Evolutionary conservation across 2,329 filamentous ascomycete species (phyloP).

Genomic region (Stromatinia cepivora): DNA sequence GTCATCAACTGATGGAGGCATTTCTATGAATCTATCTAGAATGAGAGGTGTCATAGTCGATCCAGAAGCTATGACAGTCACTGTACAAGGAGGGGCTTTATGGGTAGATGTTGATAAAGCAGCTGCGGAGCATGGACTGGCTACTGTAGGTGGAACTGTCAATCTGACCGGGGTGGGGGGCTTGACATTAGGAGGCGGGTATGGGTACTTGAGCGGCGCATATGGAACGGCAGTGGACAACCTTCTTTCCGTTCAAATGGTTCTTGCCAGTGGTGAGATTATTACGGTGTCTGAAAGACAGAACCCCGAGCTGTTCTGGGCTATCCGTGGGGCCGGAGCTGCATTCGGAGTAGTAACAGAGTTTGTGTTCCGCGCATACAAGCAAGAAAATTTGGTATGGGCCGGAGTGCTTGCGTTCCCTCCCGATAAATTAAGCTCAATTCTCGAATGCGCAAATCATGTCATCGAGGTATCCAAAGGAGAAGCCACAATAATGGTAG

Average conservation of each 20-base stretch:
- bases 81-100: slow-evolving; percentile 26
- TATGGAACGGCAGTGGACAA: slow-evolving; percentile 35
- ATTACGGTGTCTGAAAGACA: slow-evolving; percentile 25
- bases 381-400: slow-evolving; percentile 38
- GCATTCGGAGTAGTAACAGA: neutral
- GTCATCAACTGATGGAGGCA: slow-evolving; percentile 24
- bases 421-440: slow-evolving; percentile 17
- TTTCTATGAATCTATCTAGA: slow-evolving; percentile 21
- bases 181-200: slow-evolving; percentile 39
- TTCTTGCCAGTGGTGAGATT: slow-evolving; percentile 31
- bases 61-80: slow-evolving; percentile 24
- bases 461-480: slow-evolving; percentile 20
- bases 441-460: slow-evolving; percentile 28
- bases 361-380: slow-evolving; percentile 2
- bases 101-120: slow-evolving; percentile 25
- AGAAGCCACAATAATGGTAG: slow-evolving; percentile 11
- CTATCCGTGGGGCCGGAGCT: slow-evolving; percentile 26
- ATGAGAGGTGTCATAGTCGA: slow-evolving; percentile 26
- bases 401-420: slow-evolving; percentile 29
- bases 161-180: slow-evolving; percentile 24
- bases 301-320: slow-evolving; percentile 34
- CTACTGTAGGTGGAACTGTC: slow-evolving; percentile 3
- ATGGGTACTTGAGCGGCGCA: slow-evolving; percentile 54
- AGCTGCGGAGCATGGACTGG: slow-evolving; percentile 20
- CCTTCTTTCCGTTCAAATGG: slow-evolving; percentile 28